A percentile compares a stretch with the other conserved stretches of the same genome.
These are phyloP conservation scores for Citrus reticulata DNA, from an alignment of 345 rosid genomes.

Conservation along the genomic window DNA sequence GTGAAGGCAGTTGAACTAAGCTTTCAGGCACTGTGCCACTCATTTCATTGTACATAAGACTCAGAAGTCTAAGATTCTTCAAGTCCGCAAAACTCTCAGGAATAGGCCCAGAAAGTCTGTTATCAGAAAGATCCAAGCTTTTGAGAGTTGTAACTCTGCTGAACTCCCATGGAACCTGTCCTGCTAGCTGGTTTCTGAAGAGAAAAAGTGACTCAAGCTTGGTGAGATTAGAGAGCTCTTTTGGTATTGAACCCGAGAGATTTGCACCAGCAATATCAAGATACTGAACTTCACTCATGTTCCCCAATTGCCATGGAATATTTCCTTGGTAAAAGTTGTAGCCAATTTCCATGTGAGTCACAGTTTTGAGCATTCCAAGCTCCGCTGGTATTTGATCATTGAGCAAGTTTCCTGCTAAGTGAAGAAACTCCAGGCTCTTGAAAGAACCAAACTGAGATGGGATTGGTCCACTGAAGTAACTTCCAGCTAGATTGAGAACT, in stretches of 20 bases:
- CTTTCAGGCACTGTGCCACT: constrained; percentile 73
- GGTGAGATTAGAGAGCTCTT: constrained; percentile 65
- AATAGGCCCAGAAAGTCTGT: constrained; percentile 65
- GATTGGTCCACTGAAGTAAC: constrained; percentile 82
- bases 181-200: constrained; percentile 69
- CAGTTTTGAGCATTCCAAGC: constrained; percentile 57
- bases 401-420: constrained; percentile 75
- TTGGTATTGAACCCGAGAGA: constrained; percentile 76
- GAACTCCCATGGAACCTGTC: constrained; percentile 67
- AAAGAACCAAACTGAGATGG: constrained; percentile 72
- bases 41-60: constrained; percentile 86
- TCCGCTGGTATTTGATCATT: constrained; percentile 63
- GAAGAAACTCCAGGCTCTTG: constrained; percentile 67
- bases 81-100: constrained; percentile 70
- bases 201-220: constrained; percentile 82
- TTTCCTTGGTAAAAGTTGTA: constrained; percentile 73
- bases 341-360: constrained; percentile 94
- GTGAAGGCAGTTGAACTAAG: constrained; percentile 69
- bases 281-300: constrained; percentile 71
- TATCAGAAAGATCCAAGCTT: constrained; percentile 85
- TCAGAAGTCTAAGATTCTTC: constrained; percentile 68
- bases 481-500: constrained; percentile 83
- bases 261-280: constrained; percentile 86
- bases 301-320: constrained; percentile 77
- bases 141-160: constrained; percentile 49